Evolutionary conservation across 495 filamentous ascomycete genomes (phyloP).

Genomic region (Podospora pseudopauciseta): DNA sequence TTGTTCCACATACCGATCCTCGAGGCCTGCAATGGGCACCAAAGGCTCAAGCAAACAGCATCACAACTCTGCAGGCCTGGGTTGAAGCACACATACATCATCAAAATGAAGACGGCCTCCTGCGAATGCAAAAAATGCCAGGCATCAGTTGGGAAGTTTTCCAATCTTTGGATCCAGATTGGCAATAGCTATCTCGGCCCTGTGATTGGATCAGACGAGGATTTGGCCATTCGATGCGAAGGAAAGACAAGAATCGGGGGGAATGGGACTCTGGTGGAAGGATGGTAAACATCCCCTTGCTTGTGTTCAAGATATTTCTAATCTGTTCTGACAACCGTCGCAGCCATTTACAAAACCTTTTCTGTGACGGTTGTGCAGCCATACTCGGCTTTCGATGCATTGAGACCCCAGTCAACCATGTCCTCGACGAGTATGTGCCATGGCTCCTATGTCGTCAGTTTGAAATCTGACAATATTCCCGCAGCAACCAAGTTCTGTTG

Average conservation of each 20-base stretch:
- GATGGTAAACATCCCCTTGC: background rate
- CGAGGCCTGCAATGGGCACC: background rate
- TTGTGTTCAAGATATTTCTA: background rate
- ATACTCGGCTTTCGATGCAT: background rate
- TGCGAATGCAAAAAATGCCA: conserved; percentile 42
- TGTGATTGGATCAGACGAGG: background rate
- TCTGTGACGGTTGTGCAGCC: background rate
- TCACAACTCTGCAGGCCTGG: background rate
- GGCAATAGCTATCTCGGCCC: background rate
- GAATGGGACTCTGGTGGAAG: background rate
- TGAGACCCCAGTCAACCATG: background rate
- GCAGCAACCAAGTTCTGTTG: background rate
- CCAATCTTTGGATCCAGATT: conserved; percentile 37
- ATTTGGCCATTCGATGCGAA: background rate
- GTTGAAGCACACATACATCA: background rate
- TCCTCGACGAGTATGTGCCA: background rate
- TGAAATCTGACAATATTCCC: background rate
- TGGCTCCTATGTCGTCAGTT: background rate
- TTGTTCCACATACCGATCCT: background rate
- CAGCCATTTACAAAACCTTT: background rate
- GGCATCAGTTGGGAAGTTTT: conserved; percentile 32
- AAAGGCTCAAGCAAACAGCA: background rate
- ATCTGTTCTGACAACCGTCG: background rate
- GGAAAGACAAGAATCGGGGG: background rate
- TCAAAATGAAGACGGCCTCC: conserved; percentile 26